A percentile compares a stretch with the other conserved stretches of the same genome.
Conservation (phyloP, 495 filamentous ascomycete genomes). For the Penicillium silybi region DNA sequence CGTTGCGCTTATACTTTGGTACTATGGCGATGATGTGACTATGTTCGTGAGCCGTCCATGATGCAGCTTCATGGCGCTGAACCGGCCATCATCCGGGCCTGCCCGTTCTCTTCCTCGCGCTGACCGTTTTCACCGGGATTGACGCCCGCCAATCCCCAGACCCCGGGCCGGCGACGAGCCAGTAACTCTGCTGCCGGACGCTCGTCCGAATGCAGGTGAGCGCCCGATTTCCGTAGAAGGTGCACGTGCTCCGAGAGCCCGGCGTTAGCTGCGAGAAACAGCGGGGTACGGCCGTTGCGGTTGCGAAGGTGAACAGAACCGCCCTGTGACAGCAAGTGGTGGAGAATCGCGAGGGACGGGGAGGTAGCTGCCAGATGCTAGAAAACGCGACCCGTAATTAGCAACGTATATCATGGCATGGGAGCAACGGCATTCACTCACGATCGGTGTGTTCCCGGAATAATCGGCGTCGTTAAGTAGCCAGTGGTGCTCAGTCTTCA, state of each 20-base stretch:
- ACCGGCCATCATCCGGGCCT: slow-evolving; percentile 28
- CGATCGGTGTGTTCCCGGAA: slow-evolving; percentile 82
- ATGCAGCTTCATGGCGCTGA: slow-evolving; percentile 35
- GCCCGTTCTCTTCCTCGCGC: slow-evolving; percentile 24
- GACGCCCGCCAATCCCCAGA: slow-evolving; percentile 48
- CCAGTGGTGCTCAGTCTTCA: slow-evolving; percentile 61
- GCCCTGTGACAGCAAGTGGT: slow-evolving; percentile 68
- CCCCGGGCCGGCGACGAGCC: slow-evolving; percentile 38
- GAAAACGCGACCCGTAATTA: not conserved
- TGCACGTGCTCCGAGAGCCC: slow-evolving; percentile 58
- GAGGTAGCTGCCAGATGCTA: slow-evolving; percentile 64
- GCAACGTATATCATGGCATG: not conserved
- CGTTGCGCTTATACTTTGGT: slow-evolving; percentile 5
- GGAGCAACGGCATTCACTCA: slow-evolving; percentile 32
- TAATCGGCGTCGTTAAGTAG: slow-evolving; percentile 79
- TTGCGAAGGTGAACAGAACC: slow-evolving; percentile 88
- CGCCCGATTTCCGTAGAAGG: slow-evolving; percentile 66
- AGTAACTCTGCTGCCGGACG: slow-evolving; percentile 47
- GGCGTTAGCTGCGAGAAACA: slow-evolving; percentile 69
- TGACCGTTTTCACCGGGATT: slow-evolving; percentile 35
- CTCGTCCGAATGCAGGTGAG: slow-evolving; percentile 65
- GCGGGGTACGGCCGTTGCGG: slow-evolving; percentile 71
- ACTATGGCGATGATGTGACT: slow-evolving; percentile 15
- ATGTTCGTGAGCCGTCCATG: slow-evolving; percentile 1
- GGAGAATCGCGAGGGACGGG: slow-evolving; percentile 58